Base-by-base conservation (phyloP, 116 monocot genomes). In the Zostera marina region DNA sequence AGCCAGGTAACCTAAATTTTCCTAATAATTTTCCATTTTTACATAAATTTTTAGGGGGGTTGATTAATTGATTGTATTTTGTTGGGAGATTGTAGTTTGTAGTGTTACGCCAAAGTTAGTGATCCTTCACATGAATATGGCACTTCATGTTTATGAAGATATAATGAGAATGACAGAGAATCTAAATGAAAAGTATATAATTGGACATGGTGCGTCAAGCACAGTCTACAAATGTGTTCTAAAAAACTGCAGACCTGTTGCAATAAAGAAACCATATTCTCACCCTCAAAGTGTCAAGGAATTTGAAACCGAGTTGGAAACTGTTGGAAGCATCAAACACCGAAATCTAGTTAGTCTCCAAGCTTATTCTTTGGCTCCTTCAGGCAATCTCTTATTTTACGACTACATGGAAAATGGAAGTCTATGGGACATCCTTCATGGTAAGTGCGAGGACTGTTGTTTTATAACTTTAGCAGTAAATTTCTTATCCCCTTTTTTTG, bases 331-430 rank as follows among this genome's bases (percentile, higher is more conserved):
- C 42, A 96, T 96, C 53, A 96, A 96, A 52, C 94, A 96, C 39
- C 76, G 94, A 32, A 96, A 96, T 70, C 60, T 96, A 25, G 94
- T 96, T 41, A 74, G 82, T 45, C 73, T 96, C 20, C 94, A 96
- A 68, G 94, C 89, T 1, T 96, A 96, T 62, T 96, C 94, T 0
- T 62, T 96, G 46, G 88, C 94, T 0, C 88, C 88, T 7, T 70
- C 55, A 16, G 94, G 94, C n/a, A 88, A 96, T 60, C 71, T 96
- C 2, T 72, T 96, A 7, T 96, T 96, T 70, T 96, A 96, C 54
- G 94, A 96, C 22, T 96, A 88, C 70, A 82, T 96, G 94, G 94
- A 96, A 60, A 96, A 96, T 70, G 94, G 94, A 12, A 96, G 94
- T 60, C 94, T 96, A 8, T 96, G 94, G 94, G 94, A 96, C 65